Base-by-base conservation (phyloP, 768 basidiomycete species). In the Leccinum subtestaceum region DNA sequence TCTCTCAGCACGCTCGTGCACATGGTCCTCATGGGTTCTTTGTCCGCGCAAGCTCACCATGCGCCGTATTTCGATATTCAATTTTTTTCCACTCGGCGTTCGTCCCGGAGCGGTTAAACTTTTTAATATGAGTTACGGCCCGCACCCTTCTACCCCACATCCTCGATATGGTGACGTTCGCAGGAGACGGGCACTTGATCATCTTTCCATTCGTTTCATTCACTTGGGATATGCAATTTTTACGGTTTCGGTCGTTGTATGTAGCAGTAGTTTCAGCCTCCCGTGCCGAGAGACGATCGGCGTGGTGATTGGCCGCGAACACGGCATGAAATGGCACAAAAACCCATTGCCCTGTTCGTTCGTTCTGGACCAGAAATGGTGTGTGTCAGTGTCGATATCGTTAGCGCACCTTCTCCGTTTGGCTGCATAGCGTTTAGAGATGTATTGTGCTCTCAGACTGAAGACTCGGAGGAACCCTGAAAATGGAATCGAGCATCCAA, bases 101-200 rank as follows among this genome's bases (percentile, higher is more conserved):
- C 43, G 38, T 49, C 50, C 52, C 15, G 54, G 49, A 40, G 50
- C 45, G 34, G 45, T 67, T 67, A 65, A 63, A 55, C 70, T 71
- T 71, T 66, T 69, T 61, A 60, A 62, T 67, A 55, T 70, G 64
- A 58, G 56, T 70, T 68, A 49, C 27, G 25, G 27, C 55, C 53
- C 60, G 53, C 60, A 66, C 55, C 49, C 57, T 32, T 50, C 56
- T 55, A 60, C 58, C 67, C 56, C 65, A 56, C 61, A 59, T 43
- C 64, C 62, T 55, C 21, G 21, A 58, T 58, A 59, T 23, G 46
- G 63, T 3, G 32, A 46, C 36, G 21, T 57, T 47, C 40, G 17
- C 52, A 45, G 27, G 51, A 49, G 31, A n/a, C 46, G 29, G 29
- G 31, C 21, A 23, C 17, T 21, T 11, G 3, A 46, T 8, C 13